Conservation (phyloP, 2,329 filamentous ascomycete species). For the Sordariomycetes sp. region DNA sequence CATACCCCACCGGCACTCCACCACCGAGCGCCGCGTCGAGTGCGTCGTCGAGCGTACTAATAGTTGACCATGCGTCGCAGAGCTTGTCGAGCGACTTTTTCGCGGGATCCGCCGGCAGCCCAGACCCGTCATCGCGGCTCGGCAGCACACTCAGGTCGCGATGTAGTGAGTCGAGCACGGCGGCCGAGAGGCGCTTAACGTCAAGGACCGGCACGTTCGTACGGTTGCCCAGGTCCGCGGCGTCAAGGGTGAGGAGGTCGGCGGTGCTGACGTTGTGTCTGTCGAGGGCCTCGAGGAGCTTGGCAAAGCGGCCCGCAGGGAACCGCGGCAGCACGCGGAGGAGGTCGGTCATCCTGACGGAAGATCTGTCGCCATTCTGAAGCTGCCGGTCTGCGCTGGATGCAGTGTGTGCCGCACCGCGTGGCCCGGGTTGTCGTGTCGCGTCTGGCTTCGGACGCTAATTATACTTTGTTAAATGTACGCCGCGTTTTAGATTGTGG, state of each 20-base stretch:
- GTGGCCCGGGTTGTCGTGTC: neutral
- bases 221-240: slow-evolving; percentile 71
- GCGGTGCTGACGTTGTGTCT: slow-evolving; percentile 62
- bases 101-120: neutral
- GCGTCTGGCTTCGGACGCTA: neutral
- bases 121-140: neutral
- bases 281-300: slow-evolving; percentile 70
- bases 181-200: slow-evolving; percentile 58
- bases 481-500: neutral
- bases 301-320: slow-evolving; percentile 53
- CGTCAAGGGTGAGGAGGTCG: slow-evolving; percentile 77
- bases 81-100: slow-evolving; percentile 1
- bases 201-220: slow-evolving; percentile 72
- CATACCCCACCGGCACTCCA: slow-evolving; percentile 65
- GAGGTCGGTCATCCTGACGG: slow-evolving; percentile 63
- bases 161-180: slow-evolving; percentile 55
- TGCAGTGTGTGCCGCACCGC: neutral
- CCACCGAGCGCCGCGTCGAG: slow-evolving; percentile 62
- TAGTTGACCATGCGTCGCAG: slow-evolving; percentile 32
- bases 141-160: slow-evolving; percentile 31
- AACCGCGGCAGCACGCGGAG: slow-evolving; percentile 72
- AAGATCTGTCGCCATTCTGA: neutral
- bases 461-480: neutral
- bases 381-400: neutral
- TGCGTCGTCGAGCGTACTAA: slow-evolving; percentile 67